Evolutionary conservation across 331 rosid genomes (phyloP), one percentile per base, ranked within the genome.

Genomic region (Stylosanthes scabra): DNA sequence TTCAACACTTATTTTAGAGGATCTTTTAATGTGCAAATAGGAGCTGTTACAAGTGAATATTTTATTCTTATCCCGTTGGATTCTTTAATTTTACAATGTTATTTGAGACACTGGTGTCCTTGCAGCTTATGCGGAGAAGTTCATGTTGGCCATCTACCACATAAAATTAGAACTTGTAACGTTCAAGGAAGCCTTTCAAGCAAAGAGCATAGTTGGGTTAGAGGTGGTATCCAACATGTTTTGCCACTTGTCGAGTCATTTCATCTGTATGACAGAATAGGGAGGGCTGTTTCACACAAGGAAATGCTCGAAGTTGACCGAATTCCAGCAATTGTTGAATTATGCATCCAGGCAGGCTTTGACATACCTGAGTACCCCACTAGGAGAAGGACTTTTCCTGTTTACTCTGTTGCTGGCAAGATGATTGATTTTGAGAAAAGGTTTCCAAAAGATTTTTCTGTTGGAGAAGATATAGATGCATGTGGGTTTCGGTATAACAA

Each of bases 341-440:
- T 89, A 69, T 87, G 92, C 67, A 41, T 89, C 47, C 96, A 89
- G 85, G 90, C 92, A 59, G 96, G 96, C 68, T 80, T 85, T 56
- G 87, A 89, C 79, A 59, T 87, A 63, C 82, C 82, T 20, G 90
- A 83, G 66, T 85, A 85, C 63, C 92, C 86, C 49, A 87, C 96
- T 64, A 83, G 88, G 85, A 83, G 92, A 75, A 89, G 92, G 82
- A 46, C 79, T 34, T 83, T 76, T 67, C 96, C 92, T 58, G 81
- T 83, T 66, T 89, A 87, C 72, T 83, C 82, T 45, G 78, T 89
- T 49, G 78, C 89, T 27, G 96, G 96, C 52, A 84, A 87, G 82
- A 70, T 82, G 68, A 56, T 89, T 34, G 96, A 89, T 81, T 87
- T 89, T 68, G 96, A 89, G 86, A 81, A 54, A 70, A 82, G 87